Base-by-base conservation (phyloP, 2,329 filamentous ascomycete species). In the Epichloe sylvatica region DNA sequence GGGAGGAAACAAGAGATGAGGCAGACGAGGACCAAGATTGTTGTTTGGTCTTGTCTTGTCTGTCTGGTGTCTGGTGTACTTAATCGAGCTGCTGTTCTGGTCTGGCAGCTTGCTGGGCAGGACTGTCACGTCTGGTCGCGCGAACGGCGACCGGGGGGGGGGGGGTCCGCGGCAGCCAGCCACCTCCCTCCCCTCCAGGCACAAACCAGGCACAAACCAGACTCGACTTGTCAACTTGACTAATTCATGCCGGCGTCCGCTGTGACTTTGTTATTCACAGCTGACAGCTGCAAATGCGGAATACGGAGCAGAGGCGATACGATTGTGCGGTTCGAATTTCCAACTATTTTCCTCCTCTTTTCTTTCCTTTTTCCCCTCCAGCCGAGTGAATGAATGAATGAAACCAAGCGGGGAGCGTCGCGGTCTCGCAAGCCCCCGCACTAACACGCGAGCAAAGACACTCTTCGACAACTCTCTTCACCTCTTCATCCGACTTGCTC, bases 101-200 rank as follows among this genome's bases (percentile, higher is more conserved):
- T 11, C 23, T n/a, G 40, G 23, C 41, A 30, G 41, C 30, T 33
- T 11, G 41, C 15, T 15, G 23, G 25, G 25, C 25, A 30, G 8
- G 25, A 30, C 33, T 17, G 42, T 45, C 43, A 45, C 43, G 43
- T 45, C 43, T 45, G 21, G 43, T 45, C 43, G 43, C 43, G 43
- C 43, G 33, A 36, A 45, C 33, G 33, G 15, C 33, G 15, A 17
- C n/a, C 15, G 12, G 17, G 40, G 17, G 21, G 21, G 21, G 21
- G 21, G 21, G 21, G 11, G 40, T 33, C 13, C 6, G 9, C 4
- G 3, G 19, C 39, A 41, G 19, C 17, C 25, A 33, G 15, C 23
- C 41, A 33, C 6, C 19, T 17, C 15, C 13, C 1, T 43, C 13
- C 8, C 13, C 12, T 8, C 23, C 17, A 42, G n/a, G 17, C 17